These are phyloP conservation scores for Rhodotorula mucilaginosa DNA, from an alignment of 1,284 basidiomycete genomes.

Conservation along the genomic window DNA sequence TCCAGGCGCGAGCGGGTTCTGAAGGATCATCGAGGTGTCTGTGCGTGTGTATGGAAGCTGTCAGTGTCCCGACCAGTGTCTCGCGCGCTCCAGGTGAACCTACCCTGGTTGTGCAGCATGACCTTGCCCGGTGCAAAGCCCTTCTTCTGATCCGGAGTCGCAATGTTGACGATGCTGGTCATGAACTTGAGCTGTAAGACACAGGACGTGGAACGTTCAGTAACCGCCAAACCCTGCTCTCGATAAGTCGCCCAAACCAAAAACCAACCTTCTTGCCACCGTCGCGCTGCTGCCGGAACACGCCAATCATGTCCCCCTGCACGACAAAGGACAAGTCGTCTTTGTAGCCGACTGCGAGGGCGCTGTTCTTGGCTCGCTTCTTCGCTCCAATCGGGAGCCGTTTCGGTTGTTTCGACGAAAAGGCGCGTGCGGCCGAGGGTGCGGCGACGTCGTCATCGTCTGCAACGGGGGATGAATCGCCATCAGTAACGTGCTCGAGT, in stretches of 20 bases:
- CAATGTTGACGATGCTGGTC: conserved; percentile 81
- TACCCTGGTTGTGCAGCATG: conserved; percentile 86
- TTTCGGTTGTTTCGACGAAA: conserved; percentile 10
- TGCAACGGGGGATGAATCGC: neutral
- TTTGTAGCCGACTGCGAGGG: conserved; percentile 88
- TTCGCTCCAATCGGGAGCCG: conserved; percentile 23
- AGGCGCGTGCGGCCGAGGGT: conserved; percentile 1
- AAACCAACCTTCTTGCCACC: conserved; percentile 46
- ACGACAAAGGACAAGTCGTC: conserved; percentile 90
- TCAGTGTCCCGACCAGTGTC: neutral
- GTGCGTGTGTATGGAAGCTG: neutral
- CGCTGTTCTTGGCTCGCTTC: conserved; percentile 53
- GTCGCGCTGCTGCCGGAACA: conserved; percentile 75
- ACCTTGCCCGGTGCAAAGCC: conserved; percentile 84
- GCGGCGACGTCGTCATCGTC: conserved; percentile 21
- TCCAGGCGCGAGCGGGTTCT: conserved; percentile 79
- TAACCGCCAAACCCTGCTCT: neutral
- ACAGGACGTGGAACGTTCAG: too few relatives aligned
- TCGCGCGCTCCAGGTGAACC: neutral
- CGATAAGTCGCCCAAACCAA: neutral
- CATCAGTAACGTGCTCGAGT: neutral
- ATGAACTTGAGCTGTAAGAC: conserved; percentile 70
- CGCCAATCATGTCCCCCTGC: conserved; percentile 92
- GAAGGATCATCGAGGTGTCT: conserved; percentile 91
- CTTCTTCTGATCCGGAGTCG: conserved; percentile 61